Evolutionary conservation across 2,329 filamentous ascomycete species (phyloP).

Genomic region (Cladophialophora carrionii): DNA sequence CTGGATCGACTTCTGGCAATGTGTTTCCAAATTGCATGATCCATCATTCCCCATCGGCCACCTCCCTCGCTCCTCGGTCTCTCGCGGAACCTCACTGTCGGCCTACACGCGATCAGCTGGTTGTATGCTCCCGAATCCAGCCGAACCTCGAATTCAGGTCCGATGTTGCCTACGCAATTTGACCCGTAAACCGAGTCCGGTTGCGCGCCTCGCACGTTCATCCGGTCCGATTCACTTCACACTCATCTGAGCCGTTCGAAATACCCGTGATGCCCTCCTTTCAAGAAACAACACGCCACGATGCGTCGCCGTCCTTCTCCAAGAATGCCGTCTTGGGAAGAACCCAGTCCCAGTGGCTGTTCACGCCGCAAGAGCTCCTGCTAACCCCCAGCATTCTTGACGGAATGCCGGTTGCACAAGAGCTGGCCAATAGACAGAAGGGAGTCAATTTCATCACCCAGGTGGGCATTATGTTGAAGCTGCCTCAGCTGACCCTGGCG

Average conservation of each 20-base stretch:
- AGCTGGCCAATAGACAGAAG: constrained; percentile 80
- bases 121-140: no score
- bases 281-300: constrained; percentile 17
- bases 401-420: constrained; percentile 75
- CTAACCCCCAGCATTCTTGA: constrained; percentile 84
- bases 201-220: background rate
- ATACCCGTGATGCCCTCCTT: constrained; percentile 31
- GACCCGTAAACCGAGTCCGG: background rate
- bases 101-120: background rate
- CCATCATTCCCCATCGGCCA: background rate
- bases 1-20: background rate
- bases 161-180: background rate
- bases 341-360: constrained; percentile 79
- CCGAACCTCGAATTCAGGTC: background rate
- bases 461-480: constrained; percentile 85
- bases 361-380: constrained; percentile 78
- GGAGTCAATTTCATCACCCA: constrained; percentile 97
- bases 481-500: constrained; percentile 88
- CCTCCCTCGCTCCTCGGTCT: background rate
- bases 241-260: constrained; percentile 6
- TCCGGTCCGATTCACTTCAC: background rate
- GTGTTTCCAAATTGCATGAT: background rate
- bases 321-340: constrained; percentile 45
- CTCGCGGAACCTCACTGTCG: background rate
- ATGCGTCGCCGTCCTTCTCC: constrained; percentile 24